These are phyloP conservation scores for Pisolithus thermaeus DNA, from an alignment of 1,284 basidiomycete species.

Conservation along the genomic window DNA sequence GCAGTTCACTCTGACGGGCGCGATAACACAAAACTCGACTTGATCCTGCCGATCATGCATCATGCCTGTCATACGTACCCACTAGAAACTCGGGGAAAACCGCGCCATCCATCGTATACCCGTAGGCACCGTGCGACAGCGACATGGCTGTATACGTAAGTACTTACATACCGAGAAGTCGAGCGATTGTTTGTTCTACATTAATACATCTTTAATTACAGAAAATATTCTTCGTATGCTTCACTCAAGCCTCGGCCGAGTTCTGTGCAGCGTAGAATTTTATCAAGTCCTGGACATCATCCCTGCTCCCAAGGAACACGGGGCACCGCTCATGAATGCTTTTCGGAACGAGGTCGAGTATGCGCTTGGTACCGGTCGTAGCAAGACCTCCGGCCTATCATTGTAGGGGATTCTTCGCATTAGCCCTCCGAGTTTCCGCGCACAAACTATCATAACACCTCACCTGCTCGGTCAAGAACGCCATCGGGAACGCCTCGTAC, in stretches of 20 bases:
- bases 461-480: slow-evolving; percentile 91
- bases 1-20: too few species aligned
- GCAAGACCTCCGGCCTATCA: slow-evolving; percentile 89
- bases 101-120: too few species aligned
- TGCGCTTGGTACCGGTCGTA: slow-evolving; percentile 88
- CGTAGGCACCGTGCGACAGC: too few species aligned
- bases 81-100: too few species aligned
- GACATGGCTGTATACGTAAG: too few species aligned
- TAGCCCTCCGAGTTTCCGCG: background rate
- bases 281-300: slow-evolving; percentile 88
- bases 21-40: too few species aligned
- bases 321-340: slow-evolving; percentile 90
- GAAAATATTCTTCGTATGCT: background rate
- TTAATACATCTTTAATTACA: background rate
- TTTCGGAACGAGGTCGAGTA: slow-evolving; percentile 89
- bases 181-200: background rate
- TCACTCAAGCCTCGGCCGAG: slow-evolving; percentile 7
- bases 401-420: background rate
- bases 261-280: slow-evolving; percentile 61
- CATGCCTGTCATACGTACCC: too few species aligned
- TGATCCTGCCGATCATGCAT: too few species aligned
- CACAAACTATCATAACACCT: slow-evolving; percentile 19
- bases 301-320: slow-evolving; percentile 91
- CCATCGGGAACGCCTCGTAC: slow-evolving; percentile 99
- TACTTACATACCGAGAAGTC: background rate